Percentiles rank a stretch among this genome's conserved stretches.
These are phyloP conservation scores for Cryomyces antarcticus DNA, from an alignment of 495 filamentous ascomycete genomes.

Conservation along the genomic window DNA sequence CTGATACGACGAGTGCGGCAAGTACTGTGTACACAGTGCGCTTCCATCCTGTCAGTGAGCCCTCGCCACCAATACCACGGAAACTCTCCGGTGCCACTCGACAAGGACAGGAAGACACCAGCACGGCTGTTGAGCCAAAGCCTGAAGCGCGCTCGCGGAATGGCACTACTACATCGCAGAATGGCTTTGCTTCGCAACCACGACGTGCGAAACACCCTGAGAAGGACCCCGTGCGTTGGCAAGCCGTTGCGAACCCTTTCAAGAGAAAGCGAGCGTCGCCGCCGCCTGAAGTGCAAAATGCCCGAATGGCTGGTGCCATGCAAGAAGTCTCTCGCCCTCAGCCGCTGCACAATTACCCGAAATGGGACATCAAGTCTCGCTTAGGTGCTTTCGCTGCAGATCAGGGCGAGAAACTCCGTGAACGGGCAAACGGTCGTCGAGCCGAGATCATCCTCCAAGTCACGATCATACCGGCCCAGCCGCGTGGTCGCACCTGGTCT, in stretches of 20 bases:
- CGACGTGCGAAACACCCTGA: neutral
- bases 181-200: too few relatives aligned
- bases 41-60: slow-evolving; percentile 46
- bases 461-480: slow-evolving; percentile 48
- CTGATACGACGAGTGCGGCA: slow-evolving; percentile 55
- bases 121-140: too few relatives aligned
- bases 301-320: slow-evolving; percentile 13
- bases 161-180: too few relatives aligned
- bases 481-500: slow-evolving; percentile 24
- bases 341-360: slow-evolving; percentile 12
- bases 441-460: slow-evolving; percentile 30
- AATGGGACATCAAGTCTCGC: slow-evolving; percentile 15
- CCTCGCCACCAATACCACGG: neutral
- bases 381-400: slow-evolving; percentile 19
- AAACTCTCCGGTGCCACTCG: too few relatives aligned
- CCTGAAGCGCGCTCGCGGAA: too few relatives aligned
- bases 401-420: slow-evolving; percentile 16
- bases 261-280: slow-evolving; percentile 29
- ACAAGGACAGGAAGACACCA: too few relatives aligned
- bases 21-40: slow-evolving; percentile 75
- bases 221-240: slow-evolving; percentile 20
- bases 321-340: neutral
- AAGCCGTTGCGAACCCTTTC: slow-evolving; percentile 30
- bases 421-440: slow-evolving; percentile 6
- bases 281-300: slow-evolving; percentile 32